Base-by-base conservation (phyloP, 129 eudicot species). In the Tagetes patula region DNA sequence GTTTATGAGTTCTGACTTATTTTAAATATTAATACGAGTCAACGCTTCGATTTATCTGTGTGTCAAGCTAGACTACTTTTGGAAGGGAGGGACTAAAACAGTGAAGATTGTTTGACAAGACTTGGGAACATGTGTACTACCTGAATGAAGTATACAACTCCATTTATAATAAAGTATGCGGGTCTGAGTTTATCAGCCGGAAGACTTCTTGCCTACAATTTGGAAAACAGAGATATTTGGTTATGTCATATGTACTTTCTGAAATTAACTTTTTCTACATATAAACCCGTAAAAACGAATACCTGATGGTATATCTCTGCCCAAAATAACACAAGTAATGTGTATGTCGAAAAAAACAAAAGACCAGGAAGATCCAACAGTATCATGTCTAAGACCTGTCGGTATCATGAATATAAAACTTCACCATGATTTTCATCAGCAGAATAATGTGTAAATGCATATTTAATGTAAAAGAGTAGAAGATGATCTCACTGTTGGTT, bases 241-340 rank as follows among this genome's bases (percentile, higher is more conserved):
- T 31, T 38, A 39, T 31, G 31, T 52, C 60, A 46, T 36, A 27
- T n/a, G 7, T 37, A 11, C 13, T 46, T 39, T 33, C n/a, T 10
- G 58, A 39, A 6, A 3, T 49, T n/a, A 43, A 40, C 1, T 10
- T 31, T 13, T 10, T 6, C 0, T 5, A 36, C 36, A 45, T 27
- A 34, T 3, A 52, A 32, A 34, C 6, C 30, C 1, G 3, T 41
- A 64, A 45, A 50, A 36, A 30, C 5, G 8, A 46, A 53, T 74
- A 92, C 98, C 98, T 89, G 95, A 73, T 89, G 88, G 72, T 89
- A 92, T 75, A 92, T 92, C 83, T 92, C 96, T 8, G 98, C 98
- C 98, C 98, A 92, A 54, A 92, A 89, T 67, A 92, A 75, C 62
- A 89, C 90, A 64, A 92, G 95, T 70, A 92, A 84, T 43, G 96